These are phyloP conservation scores for Ilyonectria robusta DNA, from an alignment of 2,329 filamentous ascomycete species.

Conservation along the genomic window DNA sequence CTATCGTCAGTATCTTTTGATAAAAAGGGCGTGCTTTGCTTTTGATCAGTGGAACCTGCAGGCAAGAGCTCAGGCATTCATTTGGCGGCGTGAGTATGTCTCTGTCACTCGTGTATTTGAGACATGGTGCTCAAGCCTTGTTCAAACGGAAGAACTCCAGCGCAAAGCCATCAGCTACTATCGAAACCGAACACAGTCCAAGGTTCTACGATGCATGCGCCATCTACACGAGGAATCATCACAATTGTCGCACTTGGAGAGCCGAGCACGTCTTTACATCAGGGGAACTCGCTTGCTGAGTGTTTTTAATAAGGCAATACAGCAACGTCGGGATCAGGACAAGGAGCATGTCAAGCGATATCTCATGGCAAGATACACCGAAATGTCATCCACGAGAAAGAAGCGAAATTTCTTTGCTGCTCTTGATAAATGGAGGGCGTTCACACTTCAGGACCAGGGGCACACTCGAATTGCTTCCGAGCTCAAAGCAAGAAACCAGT, in stretches of 20 bases:
- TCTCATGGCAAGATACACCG: slow-evolving; percentile 54
- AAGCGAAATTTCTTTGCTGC: slow-evolving; percentile 51
- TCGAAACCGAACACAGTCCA: slow-evolving; percentile 31
- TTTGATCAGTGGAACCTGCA: slow-evolving; percentile 53
- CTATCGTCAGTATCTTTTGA: slow-evolving; percentile 40
- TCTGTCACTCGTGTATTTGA: slow-evolving; percentile 47
- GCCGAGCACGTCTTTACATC: slow-evolving; percentile 51
- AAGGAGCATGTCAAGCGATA: slow-evolving; percentile 50
- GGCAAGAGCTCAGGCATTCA: slow-evolving; percentile 52
- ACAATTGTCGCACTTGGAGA: slow-evolving; percentile 39
- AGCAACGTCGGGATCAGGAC: slow-evolving; percentile 45
- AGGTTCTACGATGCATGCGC: slow-evolving; percentile 31
- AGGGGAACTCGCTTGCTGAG: slow-evolving; percentile 47
- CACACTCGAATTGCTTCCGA: slow-evolving; percentile 36
- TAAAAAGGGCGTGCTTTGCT: slow-evolving; percentile 37
- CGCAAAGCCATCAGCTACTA: slow-evolving; percentile 37
- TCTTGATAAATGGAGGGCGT: slow-evolving; percentile 50
- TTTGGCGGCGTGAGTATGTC: slow-evolving; percentile 52
- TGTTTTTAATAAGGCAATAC: slow-evolving; percentile 45
- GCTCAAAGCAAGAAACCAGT: slow-evolving; percentile 29
- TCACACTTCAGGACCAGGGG: slow-evolving; percentile 28
- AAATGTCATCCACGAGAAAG: slow-evolving; percentile 52
- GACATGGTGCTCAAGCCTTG: slow-evolving; percentile 47
- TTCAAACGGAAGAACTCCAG: slow-evolving; percentile 39
- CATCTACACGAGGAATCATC: slow-evolving; percentile 28